Base-by-base conservation (phyloP, 2,329 filamentous ascomycete genomes). In the Chaetomium sp. region DNA sequence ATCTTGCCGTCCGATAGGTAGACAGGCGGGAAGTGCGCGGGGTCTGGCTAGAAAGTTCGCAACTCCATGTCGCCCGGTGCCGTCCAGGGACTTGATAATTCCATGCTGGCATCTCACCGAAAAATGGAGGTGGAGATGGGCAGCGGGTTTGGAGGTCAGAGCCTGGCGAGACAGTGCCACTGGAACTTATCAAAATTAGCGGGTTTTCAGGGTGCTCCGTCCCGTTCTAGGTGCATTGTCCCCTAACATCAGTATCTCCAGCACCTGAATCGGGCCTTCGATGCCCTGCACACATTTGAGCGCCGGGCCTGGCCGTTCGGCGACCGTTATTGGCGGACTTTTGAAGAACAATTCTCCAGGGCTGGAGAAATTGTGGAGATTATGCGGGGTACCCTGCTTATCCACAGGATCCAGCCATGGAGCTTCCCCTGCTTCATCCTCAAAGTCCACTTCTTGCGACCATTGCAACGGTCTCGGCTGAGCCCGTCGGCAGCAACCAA, bases 241-340 rank as follows among this genome's bases (percentile, higher is more conserved):
- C 33, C 33, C 46, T 50, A 27, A 8, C 11, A 5, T 6, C 10
- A 36, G 44, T 32, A 35, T n/a, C 44, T 42, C 34, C 33, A 36
- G 36, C n/a, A 33, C 38, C 45, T 49, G 50, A n/a, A 34, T 34
- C 14, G 33, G 42, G 6, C 12, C 38, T 49, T 49, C 19, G 44
- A 6, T 12, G 11, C 3, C 51, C 53, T 58, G 54, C 47, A 51
- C 27, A 40, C 54, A 58, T 43, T 14, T 14, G 41, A 11, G 35
- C 48, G 19, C 44, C 41, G 54, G 38, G 11, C 8, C n/a, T 5
- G 4, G 7, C 32, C 19, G 37, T 42, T 38, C 38, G 40, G 43
- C 47, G 41, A 14, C 49, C 52, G 54, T 61, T 55, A 64, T 64
- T 64, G 61, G 62, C 61, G 62, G 62, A 63, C 59, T 63, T 64